Conservation (phyloP, 345 rosid genomes). For the Erucastrum elatum region DNA sequence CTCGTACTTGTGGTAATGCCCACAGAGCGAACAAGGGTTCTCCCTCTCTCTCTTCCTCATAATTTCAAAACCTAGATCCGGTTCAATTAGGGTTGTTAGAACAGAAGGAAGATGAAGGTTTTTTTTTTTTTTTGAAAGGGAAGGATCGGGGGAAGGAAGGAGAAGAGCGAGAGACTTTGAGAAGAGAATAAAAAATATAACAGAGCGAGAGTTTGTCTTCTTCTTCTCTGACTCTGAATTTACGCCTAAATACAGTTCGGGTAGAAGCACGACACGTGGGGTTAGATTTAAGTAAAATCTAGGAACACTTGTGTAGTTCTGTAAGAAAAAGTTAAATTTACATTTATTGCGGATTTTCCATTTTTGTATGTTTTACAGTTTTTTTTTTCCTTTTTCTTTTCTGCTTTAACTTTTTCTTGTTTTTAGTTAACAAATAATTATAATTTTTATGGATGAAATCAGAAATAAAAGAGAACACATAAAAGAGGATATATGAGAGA, state of each 20-base stretch:
- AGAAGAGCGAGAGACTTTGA: not conserved
- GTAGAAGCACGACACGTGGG: conserved; percentile 6
- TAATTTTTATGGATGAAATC: too few relatives aligned
- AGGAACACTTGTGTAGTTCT: not conserved
- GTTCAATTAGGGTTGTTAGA: conserved; percentile 6
- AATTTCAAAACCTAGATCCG: conserved; percentile 1
- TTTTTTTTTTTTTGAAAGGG: not conserved
- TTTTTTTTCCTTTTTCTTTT: not conserved
- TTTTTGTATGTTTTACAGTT: not conserved
- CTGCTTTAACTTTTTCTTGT: not conserved
- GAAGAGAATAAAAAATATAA: not conserved
- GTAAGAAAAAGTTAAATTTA: not conserved
- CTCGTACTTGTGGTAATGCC: conserved; percentile 98
- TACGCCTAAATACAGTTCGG: not conserved
- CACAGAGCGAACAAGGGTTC: conserved; percentile 95
- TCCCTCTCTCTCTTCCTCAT: conserved; percentile 99
- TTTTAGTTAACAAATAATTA: too few relatives aligned
- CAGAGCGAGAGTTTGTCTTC: not conserved
- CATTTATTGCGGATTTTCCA: not conserved
- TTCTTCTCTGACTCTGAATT: not conserved
- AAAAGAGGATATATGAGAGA: too few relatives aligned
- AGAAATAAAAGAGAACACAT: too few relatives aligned
- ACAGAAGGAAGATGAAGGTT: not conserved
- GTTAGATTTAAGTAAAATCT: not conserved
- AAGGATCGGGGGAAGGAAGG: conserved; percentile 13